Conservation (phyloP, 164 flowering plant genomes). For the Cinnamomum chago region DNA sequence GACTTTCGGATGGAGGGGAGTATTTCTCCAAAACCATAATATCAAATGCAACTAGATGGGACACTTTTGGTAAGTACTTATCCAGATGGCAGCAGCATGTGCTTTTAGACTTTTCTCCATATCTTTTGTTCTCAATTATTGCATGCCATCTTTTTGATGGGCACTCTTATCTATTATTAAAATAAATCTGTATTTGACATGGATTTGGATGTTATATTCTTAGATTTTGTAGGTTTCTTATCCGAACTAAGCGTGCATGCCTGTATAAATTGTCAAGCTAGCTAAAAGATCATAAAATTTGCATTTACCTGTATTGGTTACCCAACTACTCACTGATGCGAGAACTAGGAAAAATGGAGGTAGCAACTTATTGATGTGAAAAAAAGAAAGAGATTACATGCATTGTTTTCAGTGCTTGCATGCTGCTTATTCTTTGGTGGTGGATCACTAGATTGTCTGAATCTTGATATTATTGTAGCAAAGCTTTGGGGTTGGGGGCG, state of each 20-base stretch:
- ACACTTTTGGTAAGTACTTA: conserved; percentile 81
- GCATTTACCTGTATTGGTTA: neutral
- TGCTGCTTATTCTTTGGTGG: neutral
- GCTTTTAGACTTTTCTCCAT: neutral
- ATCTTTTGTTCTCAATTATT: neutral
- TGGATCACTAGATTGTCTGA: neutral
- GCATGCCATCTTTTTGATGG: neutral
- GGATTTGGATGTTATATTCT: neutral
- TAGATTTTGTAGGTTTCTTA: neutral
- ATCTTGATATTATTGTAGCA: neutral
- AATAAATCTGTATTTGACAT: neutral
- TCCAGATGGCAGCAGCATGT: neutral
- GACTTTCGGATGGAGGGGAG: conserved; percentile 84
- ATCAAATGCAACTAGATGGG: conserved; percentile 99
- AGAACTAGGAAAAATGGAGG: neutral
- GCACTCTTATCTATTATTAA: neutral
- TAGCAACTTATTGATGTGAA: neutral
- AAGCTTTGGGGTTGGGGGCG: neutral
- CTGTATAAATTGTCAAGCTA: neutral
- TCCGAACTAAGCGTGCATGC: neutral
- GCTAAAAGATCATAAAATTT: neutral
- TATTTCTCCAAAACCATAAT: conserved; percentile 74
- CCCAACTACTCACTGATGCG: neutral
- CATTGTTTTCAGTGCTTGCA: neutral
- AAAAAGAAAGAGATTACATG: neutral